phyloP scores from a whole-genome alignment of 1,284 basidiomycete genomes.

The Termitomyces sp. region DNA sequence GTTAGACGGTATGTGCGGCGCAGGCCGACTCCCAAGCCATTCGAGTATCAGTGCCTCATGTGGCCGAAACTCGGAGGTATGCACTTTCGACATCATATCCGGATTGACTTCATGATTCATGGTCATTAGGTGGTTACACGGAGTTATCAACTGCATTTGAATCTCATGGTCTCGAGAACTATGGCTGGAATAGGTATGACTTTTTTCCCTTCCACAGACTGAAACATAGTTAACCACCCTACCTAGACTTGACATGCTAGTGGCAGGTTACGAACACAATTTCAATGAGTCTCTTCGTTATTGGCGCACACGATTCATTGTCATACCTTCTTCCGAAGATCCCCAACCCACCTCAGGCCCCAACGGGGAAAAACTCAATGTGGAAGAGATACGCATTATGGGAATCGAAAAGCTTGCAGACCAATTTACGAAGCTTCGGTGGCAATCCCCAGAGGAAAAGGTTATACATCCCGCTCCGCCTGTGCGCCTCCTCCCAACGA shows the following conservation, averaged over 20 bases:
- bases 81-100: constrained; percentile 2
- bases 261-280: constrained; percentile 81
- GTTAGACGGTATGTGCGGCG: constrained; percentile 85
- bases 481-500: constrained; percentile 74
- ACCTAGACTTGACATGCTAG: constrained; percentile 71
- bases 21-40: constrained; percentile 57
- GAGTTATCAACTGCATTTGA: constrained; percentile 74
- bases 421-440: constrained; percentile 77
- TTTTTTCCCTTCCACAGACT: not conserved
- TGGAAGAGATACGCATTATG: constrained; percentile 83
- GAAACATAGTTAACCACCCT: not conserved
- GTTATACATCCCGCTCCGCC: constrained; percentile 41
- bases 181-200: constrained; percentile 75
- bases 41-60: constrained; percentile 84
- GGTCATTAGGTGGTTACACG: constrained; percentile 64
- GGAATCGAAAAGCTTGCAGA: constrained; percentile 93
- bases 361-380: constrained; percentile 67
- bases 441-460: constrained; percentile 64
- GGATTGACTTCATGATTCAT: not conserved
- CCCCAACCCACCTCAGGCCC: constrained; percentile 53
- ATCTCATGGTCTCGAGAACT: constrained; percentile 75
- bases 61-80: constrained; percentile 83
- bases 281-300: constrained; percentile 82
- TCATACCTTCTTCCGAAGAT: constrained; percentile 79
- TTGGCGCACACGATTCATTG: constrained; percentile 93